Base-by-base conservation (phyloP, 495 filamentous ascomycete genomes). In the Annulohypoxylon maeteangense region DNA sequence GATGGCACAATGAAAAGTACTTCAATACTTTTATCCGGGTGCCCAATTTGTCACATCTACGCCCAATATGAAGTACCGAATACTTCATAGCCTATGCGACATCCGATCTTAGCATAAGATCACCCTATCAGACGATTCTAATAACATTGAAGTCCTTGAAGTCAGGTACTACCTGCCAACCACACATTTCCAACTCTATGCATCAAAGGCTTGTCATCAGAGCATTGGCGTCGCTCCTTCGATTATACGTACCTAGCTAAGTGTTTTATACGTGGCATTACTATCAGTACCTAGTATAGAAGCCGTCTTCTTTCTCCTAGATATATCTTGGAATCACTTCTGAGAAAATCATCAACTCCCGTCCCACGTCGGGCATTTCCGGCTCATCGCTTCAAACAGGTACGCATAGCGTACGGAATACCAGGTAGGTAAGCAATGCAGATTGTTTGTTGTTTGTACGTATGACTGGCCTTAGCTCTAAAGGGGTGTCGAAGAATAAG, bases 31-130 rank as follows among this genome's bases (percentile, higher is more conserved):
- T 12, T 7, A 2, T 3, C 20, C 36, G 3, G 12, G 34, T 36
- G 34, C 56, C 4, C 4, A 16, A 47, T 47, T 10, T 10, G 10
- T 20, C n/a, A 20, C 31, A 40, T 7, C 38, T 16, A 20, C 45
- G 6, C 32, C 32, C 4, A 38, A 25, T 40, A 25, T 20, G 14
- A 65, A 51, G 67, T 70, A 70, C 22, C 27, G 2, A 1, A n/a
- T 69, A 69, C 65, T 10, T 54, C 32, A 31, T 20, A 12, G 38
- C 31, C 25, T 48, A 59, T 70, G 45, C 51, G 56, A 51, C 56
- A 62, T 71, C 34, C 57, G 68, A 71, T 71, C 62, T 71, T 32
- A 70, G 67, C 40, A 61, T 36, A 59, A 53, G 66, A 69, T 69
- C 65, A 61, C 40, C 63, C 58, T 70, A 70, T 70, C 60, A 70